Evolutionary conservation across 2,329 filamentous ascomycete genomes (phyloP).

Genomic region (Hymenoscyphus fraxineus): DNA sequence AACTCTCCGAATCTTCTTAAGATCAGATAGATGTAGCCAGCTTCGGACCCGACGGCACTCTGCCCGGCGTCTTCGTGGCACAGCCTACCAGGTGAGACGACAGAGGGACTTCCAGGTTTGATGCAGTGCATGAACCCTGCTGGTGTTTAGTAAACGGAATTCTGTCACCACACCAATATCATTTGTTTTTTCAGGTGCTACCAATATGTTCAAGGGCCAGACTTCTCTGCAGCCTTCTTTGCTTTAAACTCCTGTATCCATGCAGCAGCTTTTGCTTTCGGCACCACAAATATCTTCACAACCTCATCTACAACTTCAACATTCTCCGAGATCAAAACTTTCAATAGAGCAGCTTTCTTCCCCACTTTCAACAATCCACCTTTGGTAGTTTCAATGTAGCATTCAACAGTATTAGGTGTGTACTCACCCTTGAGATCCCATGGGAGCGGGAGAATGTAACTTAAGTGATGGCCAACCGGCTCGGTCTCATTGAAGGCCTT

Average conservation of each 20-base stretch:
- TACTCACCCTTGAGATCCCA: constrained; percentile 77
- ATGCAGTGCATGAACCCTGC: not conserved
- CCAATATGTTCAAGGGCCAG: constrained; percentile 8
- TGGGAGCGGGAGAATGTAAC: constrained; percentile 80
- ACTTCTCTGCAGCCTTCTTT: constrained; percentile 55
- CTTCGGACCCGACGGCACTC: not conserved
- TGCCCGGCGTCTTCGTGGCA: not conserved
- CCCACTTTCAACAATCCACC: constrained; percentile 87
- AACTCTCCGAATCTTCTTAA: not conserved
- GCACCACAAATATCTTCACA: constrained; percentile 78
- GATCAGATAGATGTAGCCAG: not conserved
- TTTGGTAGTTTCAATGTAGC: constrained; percentile 77
- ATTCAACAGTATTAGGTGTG: constrained; percentile 64
- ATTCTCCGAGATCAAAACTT: constrained; percentile 70
- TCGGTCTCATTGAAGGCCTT: constrained; percentile 81
- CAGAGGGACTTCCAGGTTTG: not conserved
- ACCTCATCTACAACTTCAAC: constrained; percentile 86
- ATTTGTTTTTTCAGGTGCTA: not conserved
- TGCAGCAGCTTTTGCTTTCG: constrained; percentile 60
- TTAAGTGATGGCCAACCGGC: constrained; percentile 70
- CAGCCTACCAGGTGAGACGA: not conserved
- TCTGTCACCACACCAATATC: constrained; percentile 1
- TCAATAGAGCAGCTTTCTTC: constrained; percentile 73
- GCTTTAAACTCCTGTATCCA: constrained; percentile 86
- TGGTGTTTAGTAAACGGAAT: not conserved